Conservation (phyloP, 179 eudicot species). For the Spergularia azorica region DNA sequence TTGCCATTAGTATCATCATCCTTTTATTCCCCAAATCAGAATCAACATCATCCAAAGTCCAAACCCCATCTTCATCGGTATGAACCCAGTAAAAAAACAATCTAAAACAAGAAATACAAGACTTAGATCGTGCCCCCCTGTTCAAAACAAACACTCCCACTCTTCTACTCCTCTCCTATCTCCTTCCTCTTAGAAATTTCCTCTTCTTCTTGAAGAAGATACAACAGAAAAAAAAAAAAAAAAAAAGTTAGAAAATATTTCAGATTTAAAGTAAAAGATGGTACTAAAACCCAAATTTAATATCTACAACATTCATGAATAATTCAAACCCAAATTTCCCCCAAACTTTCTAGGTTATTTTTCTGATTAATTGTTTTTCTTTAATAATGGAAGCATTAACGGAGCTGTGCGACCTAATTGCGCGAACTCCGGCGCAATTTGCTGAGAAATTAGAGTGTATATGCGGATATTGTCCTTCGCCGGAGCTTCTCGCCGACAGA, state of each 20-base stretch:
- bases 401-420: slow-evolving; percentile 86
- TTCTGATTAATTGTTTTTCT: too few species aligned
- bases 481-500: slow-evolving; percentile 49
- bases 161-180: not conserved
- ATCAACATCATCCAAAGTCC: too few species aligned
- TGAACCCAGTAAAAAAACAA: too few species aligned
- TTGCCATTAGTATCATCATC: too few species aligned
- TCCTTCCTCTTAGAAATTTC: not conserved
- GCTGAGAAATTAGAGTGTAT: slow-evolving; percentile 72
- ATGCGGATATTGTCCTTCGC: slow-evolving; percentile 71
- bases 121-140: slow-evolving; percentile 1
- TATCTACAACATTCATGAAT: too few species aligned
- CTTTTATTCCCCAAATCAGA: too few species aligned
- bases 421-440: slow-evolving; percentile 63
- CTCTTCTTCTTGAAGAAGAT: not conserved
- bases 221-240: not conserved
- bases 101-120: not conserved
- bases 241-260: not conserved
- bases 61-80: too few species aligned
- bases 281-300: slow-evolving; percentile 9
- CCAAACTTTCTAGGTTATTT: not conserved
- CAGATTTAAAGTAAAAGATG: not conserved
- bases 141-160: not conserved
- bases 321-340: slow-evolving; percentile 12
- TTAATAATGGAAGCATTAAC: slow-evolving; percentile 73